phyloP scores from a whole-genome alignment of 345 rosid genomes.

The Adansonia digitata region DNA sequence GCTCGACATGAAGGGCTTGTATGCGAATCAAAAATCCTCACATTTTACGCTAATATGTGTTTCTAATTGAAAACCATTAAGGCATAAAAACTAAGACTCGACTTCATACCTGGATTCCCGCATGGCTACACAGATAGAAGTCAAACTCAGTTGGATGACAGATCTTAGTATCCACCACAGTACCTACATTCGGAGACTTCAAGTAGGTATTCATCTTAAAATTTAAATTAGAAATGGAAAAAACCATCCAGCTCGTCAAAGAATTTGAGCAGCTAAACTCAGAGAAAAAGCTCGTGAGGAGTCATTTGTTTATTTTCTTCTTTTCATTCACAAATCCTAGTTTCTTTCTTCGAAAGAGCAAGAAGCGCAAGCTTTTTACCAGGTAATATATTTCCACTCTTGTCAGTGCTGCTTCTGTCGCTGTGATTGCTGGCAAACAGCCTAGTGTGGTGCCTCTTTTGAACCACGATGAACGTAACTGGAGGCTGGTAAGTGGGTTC shows the following conservation, averaged over 20 bases:
- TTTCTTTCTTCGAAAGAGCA: neutral
- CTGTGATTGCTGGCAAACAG: constrained; percentile 35
- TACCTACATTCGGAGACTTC: constrained; percentile 24
- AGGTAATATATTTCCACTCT: constrained; percentile 40
- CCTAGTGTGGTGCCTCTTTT: constrained; percentile 43
- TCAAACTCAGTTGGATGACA: constrained; percentile 46
- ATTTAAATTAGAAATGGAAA: neutral
- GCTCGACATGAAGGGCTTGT: neutral
- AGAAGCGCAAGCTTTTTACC: constrained; percentile 16
- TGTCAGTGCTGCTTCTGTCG: constrained; percentile 29
- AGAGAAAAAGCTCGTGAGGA: neutral
- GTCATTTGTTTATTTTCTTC: neutral
- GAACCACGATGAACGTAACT: constrained; percentile 39
- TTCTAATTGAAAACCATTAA: neutral
- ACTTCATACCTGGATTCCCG: constrained; percentile 37
- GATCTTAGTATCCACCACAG: constrained; percentile 38
- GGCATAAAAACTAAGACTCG: neutral
- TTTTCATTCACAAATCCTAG: neutral
- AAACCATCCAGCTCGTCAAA: neutral
- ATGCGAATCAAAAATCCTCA: neutral
- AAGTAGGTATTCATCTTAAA: neutral
- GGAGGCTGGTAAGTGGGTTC: constrained; percentile 41
- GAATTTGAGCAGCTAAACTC: neutral
- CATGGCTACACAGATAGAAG: constrained; percentile 42
- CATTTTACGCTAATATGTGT: neutral